Base-by-base conservation (phyloP, 257 asterid species). In the Primulina eburnea region DNA sequence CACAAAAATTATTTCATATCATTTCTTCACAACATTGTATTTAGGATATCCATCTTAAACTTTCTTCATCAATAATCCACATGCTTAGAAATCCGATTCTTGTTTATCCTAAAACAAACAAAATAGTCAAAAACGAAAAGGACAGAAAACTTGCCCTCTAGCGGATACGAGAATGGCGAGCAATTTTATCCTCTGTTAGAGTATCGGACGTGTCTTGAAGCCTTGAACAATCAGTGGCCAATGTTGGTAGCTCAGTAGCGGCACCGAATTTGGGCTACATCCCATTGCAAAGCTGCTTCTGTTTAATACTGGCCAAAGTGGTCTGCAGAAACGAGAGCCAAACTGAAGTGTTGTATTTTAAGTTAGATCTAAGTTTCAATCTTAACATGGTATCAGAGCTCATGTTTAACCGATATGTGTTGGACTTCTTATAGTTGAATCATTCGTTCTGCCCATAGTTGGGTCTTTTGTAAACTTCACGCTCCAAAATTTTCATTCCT, bases 121-220 rank as follows among this genome's bases (percentile, higher is more conserved):
- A 37, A 30, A 9, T 5, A 50, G 35, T 7, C 18, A 16, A 24
- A 62, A 4, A 59, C 1, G 0, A 0, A 37, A 50, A 12, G 34
- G 29, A 30, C 32, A 6, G 20, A 33, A 57, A 14, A 18, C 30
- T 28, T 64, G 79, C 97, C 96, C 88, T 92, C 86, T 89, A 89
- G 33, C 97, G 94, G 60, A 92, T 80, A 62, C 98, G 96, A 56
- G 59, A 2, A 74, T 92, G 98, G 52, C 97, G 88, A 20, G 96
- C 96, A 71, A 76, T 72, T 62, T 91, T 81, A 82, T 88, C 86
- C 69, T 88, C 83, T 17, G 84, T 71, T 38, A 94, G 83, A 72
- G 96, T 88, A 32, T 14, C 70, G 55, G 86, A 9, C 35, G 82
- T 81, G 72, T 90, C 92, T 79, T 82, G 0, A 21, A 21, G 24